Conservation (phyloP, 2,329 filamentous ascomycete genomes). For the Penicillium sp. region DNA sequence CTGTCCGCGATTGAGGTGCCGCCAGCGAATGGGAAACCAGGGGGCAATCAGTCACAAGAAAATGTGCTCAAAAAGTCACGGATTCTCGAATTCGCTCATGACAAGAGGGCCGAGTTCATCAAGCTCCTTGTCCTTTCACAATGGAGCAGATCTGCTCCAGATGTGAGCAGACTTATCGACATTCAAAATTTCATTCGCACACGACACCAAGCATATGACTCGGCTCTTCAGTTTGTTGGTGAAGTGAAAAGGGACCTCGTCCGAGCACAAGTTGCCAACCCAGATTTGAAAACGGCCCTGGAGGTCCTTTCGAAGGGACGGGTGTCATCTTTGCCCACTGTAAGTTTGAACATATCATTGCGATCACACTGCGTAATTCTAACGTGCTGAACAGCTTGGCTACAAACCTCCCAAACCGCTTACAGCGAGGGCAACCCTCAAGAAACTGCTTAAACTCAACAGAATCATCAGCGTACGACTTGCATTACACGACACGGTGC, state of each 20-base stretch:
- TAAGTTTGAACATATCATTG: slow-evolving; percentile 45
- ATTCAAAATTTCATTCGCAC: slow-evolving; percentile 72
- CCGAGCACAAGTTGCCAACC: slow-evolving; percentile 76
- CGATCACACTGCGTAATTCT: slow-evolving; percentile 11
- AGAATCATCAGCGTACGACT: slow-evolving; percentile 79
- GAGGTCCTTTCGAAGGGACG: slow-evolving; percentile 79
- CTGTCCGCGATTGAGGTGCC: slow-evolving; percentile 69
- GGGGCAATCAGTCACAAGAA: slow-evolving; percentile 48
- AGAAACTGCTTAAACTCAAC: slow-evolving; percentile 78
- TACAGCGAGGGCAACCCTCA: slow-evolving; percentile 69
- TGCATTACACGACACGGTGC: slow-evolving; percentile 82
- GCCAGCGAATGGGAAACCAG: slow-evolving; percentile 29
- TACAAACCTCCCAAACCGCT: slow-evolving; percentile 76
- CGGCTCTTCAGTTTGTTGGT: slow-evolving; percentile 63
- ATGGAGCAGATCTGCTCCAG: slow-evolving; percentile 78
- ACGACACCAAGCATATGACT: slow-evolving; percentile 62
- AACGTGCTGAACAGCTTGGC: slow-evolving; percentile 56
- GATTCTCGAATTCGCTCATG: slow-evolving; percentile 76
- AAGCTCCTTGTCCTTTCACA: slow-evolving; percentile 88
- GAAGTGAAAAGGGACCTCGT: slow-evolving; percentile 73
- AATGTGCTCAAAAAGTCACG: slow-evolving; percentile 75
- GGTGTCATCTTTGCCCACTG: slow-evolving; percentile 76
- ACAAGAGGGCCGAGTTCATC: slow-evolving; percentile 82
- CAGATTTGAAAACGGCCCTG: slow-evolving; percentile 86
- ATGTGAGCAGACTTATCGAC: slow-evolving; percentile 86